Evolutionary conservation across 192 early-diverging fungal genomes (phyloP).

Genomic region (Backusella westeae): DNA sequence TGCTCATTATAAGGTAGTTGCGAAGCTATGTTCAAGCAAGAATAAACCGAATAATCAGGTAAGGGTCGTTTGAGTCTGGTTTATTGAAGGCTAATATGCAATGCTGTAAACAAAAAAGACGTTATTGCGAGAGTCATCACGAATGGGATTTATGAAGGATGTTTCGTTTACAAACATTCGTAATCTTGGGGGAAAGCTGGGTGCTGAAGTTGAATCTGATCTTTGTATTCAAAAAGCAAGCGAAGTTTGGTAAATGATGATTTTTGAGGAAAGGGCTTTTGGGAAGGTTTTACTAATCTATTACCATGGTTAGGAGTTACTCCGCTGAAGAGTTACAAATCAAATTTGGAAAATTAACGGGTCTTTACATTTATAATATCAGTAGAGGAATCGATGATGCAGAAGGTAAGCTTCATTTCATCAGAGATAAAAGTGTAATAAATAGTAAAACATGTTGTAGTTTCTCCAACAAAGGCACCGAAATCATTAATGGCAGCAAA

Average conservation of each 20-base stretch:
- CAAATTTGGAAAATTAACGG: constrained; percentile 53
- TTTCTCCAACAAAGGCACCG: constrained; percentile 27
- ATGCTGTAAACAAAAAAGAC: constrained; percentile 48
- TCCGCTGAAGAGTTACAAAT: constrained; percentile 43
- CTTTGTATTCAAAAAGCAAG: constrained; percentile 59
- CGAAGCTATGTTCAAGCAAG: constrained; percentile 80
- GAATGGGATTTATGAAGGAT: constrained; percentile 56
- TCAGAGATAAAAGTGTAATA: not conserved
- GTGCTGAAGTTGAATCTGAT: constrained; percentile 61
- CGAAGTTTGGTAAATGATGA: constrained; percentile 43
- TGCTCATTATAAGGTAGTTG: constrained; percentile 81
- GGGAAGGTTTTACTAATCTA: not conserved
- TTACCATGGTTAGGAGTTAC: constrained; percentile 34
- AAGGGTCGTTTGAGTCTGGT: not conserved
- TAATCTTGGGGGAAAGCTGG: constrained; percentile 85
- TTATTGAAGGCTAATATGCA: not conserved
- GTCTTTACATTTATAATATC: constrained; percentile 59
- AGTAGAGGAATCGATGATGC: constrained; percentile 56
- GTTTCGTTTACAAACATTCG: constrained; percentile 79
- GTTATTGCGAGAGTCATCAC: constrained; percentile 56
- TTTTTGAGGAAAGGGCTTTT: not conserved
- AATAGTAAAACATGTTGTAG: constrained; percentile 1
- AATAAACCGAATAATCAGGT: constrained; percentile 88
- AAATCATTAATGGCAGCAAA: constrained; percentile 51
- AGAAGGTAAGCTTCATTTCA: constrained; percentile 32